Evolutionary conservation across 257 asterid genomes (phyloP).

Genomic region (Fraxinus excelsior): DNA sequence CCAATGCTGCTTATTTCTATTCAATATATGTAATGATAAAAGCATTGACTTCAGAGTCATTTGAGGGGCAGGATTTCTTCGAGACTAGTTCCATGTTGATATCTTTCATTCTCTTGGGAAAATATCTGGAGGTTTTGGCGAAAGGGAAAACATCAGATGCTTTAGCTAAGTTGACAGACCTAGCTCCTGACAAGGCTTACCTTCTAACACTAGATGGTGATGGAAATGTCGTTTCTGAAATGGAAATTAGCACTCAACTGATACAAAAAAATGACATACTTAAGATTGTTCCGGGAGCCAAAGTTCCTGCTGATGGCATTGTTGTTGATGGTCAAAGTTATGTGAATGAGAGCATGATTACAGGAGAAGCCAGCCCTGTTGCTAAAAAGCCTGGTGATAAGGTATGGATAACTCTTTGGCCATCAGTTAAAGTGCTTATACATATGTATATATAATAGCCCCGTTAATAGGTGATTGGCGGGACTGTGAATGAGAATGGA

Average conservation of each 20-base stretch:
- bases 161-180: constrained; percentile 85
- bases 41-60: constrained; percentile 66
- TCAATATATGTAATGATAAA: constrained; percentile 76
- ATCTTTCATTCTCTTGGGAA: constrained; percentile 93
- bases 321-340: constrained; percentile 91
- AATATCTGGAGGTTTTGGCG: constrained; percentile 90
- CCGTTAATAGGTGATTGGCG: constrained; percentile 80
- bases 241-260: constrained; percentile 77
- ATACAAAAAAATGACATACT: constrained; percentile 83
- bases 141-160: constrained; percentile 97
- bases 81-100: constrained; percentile 99
- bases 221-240: constrained; percentile 73
- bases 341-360: constrained; percentile 97
- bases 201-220: constrained; percentile 76
- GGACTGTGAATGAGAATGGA: constrained; percentile 94
- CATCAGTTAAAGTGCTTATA: constrained; percentile 12
- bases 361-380: constrained; percentile 92
- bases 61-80: constrained; percentile 95
- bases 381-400: constrained; percentile 88
- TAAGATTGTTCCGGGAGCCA: constrained; percentile 91
- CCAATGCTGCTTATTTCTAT: constrained; percentile 95
- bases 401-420: constrained; percentile 45
- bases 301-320: constrained; percentile 92
- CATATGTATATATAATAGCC: constrained; percentile 15
- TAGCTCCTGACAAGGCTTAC: constrained; percentile 88